Percentiles rank a stretch among this genome's conserved stretches.
Evolutionary conservation across 1,139 yeast species (phyloP).

Genomic region (Suhomyces kunorum): DNA sequence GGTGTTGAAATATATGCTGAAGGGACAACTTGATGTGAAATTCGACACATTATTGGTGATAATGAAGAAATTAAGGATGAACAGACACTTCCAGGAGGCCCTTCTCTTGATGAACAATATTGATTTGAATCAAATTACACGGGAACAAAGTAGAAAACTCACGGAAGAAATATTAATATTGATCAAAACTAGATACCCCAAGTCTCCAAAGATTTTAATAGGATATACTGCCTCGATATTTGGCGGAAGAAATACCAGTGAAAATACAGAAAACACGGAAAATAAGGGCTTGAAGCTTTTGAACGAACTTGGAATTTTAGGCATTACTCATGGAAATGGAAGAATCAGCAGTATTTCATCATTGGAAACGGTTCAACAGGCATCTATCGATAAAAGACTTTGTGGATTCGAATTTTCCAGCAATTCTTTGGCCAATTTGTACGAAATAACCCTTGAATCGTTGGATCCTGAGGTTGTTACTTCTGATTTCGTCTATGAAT

Average conservation of each 20-base stretch:
- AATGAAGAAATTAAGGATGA: slow-evolving; percentile 31
- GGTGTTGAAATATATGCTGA: slow-evolving; percentile 36
- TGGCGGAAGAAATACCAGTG: slow-evolving; percentile 13
- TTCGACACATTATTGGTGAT: slow-evolving; percentile 30
- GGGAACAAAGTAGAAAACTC: slow-evolving; percentile 22
- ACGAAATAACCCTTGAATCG: slow-evolving; percentile 27
- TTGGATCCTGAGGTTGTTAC: slow-evolving; percentile 17
- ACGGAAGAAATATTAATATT: slow-evolving; percentile 36
- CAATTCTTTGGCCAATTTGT: slow-evolving; percentile 28
- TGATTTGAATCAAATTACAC: slow-evolving; percentile 24
- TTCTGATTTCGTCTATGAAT: slow-evolving; percentile 20
- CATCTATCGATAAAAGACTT: slow-evolving; percentile 34
- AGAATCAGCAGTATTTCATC: slow-evolving; percentile 16
- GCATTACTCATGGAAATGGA: slow-evolving; percentile 24
- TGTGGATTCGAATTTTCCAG: slow-evolving; percentile 28
- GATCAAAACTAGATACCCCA: slow-evolving; percentile 32
- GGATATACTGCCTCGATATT: slow-evolving; percentile 42
- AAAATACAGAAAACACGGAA: slow-evolving; percentile 4
- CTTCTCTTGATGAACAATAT: slow-evolving; percentile 37
- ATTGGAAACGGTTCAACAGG: slow-evolving; percentile 22
- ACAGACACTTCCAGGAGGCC: slow-evolving; percentile 38
- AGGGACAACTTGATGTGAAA: slow-evolving; percentile 29
- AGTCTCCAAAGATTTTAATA: slow-evolving; percentile 37
- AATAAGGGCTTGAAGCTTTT: slow-evolving; percentile 23
- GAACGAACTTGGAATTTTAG: slow-evolving; percentile 29